These are phyloP conservation scores for Colletotrichum gigasporum DNA, from an alignment of 2,329 filamentous ascomycete genomes.

Conservation along the genomic window DNA sequence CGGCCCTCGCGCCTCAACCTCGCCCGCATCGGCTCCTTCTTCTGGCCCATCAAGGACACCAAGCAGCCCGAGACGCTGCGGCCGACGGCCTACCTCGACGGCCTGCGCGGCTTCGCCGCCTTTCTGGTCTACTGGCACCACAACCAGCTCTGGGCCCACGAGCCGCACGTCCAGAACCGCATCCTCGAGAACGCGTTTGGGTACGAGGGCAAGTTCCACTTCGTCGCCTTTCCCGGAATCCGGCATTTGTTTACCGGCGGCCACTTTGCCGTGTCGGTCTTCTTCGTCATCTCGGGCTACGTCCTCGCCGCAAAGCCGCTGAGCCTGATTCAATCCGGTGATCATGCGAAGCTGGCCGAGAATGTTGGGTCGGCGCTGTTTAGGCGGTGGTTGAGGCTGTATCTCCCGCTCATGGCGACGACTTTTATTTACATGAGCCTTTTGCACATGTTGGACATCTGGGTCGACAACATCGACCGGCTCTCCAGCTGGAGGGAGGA, in stretches of 20 bases:
- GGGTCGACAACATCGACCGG: conserved; percentile 47
- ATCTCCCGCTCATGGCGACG: conserved; percentile 61
- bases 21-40: conserved; percentile 7
- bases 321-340: conserved; percentile 54
- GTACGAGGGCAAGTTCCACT: conserved; percentile 56
- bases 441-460: conserved; percentile 41
- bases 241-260: conserved; percentile 69
- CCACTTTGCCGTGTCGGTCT: conserved; percentile 64
- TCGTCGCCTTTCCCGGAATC: conserved; percentile 64
- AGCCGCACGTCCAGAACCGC: conserved; percentile 45
- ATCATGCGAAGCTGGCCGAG: conserved; percentile 51
- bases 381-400: conserved; percentile 59
- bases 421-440: conserved; percentile 59
- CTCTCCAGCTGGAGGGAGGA: conserved; percentile 56
- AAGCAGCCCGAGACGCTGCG: conserved; percentile 37
- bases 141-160: conserved; percentile 52
- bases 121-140: conserved; percentile 59
- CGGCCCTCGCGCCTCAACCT: conserved; percentile 13
- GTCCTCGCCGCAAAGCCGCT: conserved; percentile 62
- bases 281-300: conserved; percentile 68
- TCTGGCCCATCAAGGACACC: conserved; percentile 31
- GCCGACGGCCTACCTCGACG: conserved; percentile 58
- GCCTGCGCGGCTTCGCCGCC: conserved; percentile 57
- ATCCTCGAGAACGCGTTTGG: conserved; percentile 52
- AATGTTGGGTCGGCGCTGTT: conserved; percentile 58